These are phyloP conservation scores for Jaminaea rosea DNA, from an alignment of 1,284 basidiomycete species.

Conservation along the genomic window DNA sequence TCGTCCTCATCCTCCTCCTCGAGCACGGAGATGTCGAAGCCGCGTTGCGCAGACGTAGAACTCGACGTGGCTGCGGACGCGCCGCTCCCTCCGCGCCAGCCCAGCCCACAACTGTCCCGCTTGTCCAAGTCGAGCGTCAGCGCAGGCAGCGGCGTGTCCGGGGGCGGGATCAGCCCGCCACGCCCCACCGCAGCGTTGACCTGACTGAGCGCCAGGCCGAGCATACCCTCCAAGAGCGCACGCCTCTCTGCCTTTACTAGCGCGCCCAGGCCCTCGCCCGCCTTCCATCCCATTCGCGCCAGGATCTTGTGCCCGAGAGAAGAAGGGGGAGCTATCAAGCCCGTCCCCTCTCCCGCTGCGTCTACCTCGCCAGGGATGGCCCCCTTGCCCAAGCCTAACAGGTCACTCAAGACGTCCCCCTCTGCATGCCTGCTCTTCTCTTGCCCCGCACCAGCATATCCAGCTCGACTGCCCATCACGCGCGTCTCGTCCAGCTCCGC, in stretches of 20 bases:
- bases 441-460: conserved; percentile 34
- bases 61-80: not conserved
- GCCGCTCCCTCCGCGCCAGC: conserved; percentile 52
- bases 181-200: not conserved
- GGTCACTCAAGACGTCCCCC: conserved; percentile 25
- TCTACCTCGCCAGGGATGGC: not conserved
- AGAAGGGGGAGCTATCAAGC: not conserved
- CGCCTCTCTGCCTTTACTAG: conserved; percentile 3
- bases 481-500: conserved; percentile 65
- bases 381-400: not conserved
- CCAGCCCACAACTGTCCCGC: conserved; percentile 68
- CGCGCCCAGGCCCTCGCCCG: conserved; percentile 53
- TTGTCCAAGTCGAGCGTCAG: conserved; percentile 55
- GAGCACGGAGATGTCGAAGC: conserved; percentile 12
- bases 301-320: conserved; percentile 54
- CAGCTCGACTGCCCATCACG: conserved; percentile 50
- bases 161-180: too few relatives aligned
- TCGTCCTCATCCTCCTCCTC: conserved; percentile 57
- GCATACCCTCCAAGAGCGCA: not conserved
- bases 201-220: not conserved
- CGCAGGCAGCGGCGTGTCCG: conserved; percentile 62
- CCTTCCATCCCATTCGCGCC: conserved; percentile 88
- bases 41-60: too few relatives aligned
- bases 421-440: conserved; percentile 48
- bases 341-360: not conserved